Percentiles rank a stretch among this genome's conserved stretches.
These are phyloP conservation scores for Eucalyptus urophylla DNA, from an alignment of 345 rosid species.

Conservation along the genomic window DNA sequence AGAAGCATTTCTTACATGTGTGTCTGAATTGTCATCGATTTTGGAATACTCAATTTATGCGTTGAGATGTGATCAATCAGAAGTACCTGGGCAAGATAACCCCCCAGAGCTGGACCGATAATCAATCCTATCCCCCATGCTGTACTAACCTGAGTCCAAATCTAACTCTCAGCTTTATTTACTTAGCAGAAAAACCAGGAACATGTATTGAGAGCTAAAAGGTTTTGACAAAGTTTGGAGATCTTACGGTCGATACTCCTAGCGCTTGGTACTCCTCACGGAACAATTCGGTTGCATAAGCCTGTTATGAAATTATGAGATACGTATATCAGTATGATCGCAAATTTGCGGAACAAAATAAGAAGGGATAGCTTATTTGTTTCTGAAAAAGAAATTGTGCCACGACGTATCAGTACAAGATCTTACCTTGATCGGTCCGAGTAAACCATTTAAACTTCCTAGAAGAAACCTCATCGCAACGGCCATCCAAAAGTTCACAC, in stretches of 20 bases:
- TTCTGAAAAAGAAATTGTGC: neutral
- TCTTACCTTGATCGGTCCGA: conserved; percentile 82
- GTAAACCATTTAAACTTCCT: conserved; percentile 86
- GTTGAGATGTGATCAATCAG: neutral
- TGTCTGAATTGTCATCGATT: neutral
- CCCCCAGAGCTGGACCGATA: conserved; percentile 96
- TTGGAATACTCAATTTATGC: neutral
- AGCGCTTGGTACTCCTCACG: conserved; percentile 71
- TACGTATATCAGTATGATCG: neutral
- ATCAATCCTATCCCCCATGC: conserved; percentile 96
- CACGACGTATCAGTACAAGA: neutral
- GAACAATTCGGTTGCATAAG: conserved; percentile 72
- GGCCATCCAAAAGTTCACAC: conserved; percentile 93
- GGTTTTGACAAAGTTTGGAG: neutral
- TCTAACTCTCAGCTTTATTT: neutral
- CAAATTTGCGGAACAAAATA: neutral
- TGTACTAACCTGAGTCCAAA: conserved; percentile 60
- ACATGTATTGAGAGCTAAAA: neutral
- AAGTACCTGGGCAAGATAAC: conserved; percentile 82
- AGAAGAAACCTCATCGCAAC: conserved; percentile 65
- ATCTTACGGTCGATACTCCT: conserved; percentile 76
- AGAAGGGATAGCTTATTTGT: neutral
- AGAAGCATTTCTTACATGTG: neutral
- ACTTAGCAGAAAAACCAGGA: neutral
- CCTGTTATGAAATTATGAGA: conserved; percentile 22